phyloP scores from a whole-genome alignment of 2,329 filamentous ascomycete genomes.

The Botrytis cinerea region DNA sequence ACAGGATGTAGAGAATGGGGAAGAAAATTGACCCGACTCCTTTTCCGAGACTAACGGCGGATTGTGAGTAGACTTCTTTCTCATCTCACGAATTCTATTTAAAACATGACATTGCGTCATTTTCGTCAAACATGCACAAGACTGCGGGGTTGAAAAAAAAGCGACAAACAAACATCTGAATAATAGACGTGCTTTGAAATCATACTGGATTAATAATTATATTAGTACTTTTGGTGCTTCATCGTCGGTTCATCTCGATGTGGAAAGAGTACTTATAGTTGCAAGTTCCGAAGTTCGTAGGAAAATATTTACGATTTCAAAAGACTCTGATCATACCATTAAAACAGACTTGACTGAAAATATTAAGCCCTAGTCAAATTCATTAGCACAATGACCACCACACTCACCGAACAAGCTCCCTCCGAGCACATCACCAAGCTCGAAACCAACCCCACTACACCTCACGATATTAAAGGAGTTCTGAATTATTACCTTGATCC shows the following conservation, averaged over 20 bases:
- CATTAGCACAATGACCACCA: slow-evolving; percentile 15
- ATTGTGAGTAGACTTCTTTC: not conserved
- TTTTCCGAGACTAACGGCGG: not conserved
- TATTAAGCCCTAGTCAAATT: not conserved
- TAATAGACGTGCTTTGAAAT: slow-evolving; percentile 19
- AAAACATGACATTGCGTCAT: slow-evolving; percentile 19
- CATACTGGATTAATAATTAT: slow-evolving; percentile 20
- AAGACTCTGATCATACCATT: not conserved
- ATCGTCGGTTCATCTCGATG: not conserved
- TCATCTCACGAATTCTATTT: no score
- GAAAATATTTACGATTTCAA: not conserved
- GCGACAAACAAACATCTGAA: not conserved
- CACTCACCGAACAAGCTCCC: slow-evolving; percentile 20
- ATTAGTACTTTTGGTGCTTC: not conserved
- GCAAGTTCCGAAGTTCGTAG: not conserved
- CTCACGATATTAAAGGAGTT: slow-evolving; percentile 27
- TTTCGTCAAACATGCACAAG: not conserved
- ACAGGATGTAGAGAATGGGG: not conserved
- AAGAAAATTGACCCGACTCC: not conserved
- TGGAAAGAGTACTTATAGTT: slow-evolving; percentile 14
- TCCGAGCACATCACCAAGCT: not conserved
- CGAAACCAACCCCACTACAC: not conserved
- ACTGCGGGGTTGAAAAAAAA: slow-evolving; percentile 7
- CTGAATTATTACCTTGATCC: slow-evolving; percentile 31
- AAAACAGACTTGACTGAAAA: not conserved